These are phyloP conservation scores for Aureobasidium sp. DNA, from an alignment of 2,329 filamentous ascomycete genomes.

Conservation along the genomic window DNA sequence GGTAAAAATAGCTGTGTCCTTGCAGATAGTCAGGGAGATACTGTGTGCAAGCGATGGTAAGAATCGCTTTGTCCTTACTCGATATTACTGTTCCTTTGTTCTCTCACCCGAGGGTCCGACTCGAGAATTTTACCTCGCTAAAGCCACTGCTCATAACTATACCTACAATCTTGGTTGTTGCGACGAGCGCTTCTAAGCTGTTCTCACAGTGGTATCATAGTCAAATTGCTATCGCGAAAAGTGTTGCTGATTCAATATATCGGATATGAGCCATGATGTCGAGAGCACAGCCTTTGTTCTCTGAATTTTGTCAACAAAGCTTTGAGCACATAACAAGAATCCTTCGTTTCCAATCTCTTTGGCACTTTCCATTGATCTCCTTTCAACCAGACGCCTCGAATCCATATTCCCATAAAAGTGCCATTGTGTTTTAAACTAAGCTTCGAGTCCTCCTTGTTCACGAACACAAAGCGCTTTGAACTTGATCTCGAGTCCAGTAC, in stretches of 20 bases:
- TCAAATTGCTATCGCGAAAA: no score
- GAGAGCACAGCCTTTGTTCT: not conserved
- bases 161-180: not conserved
- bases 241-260: no score
- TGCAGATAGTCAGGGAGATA: no score
- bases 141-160: no score
- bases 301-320: not conserved
- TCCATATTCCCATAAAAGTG: not conserved
- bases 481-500: not conserved
- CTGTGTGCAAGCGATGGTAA: no score
- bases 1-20: no score
- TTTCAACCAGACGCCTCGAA: not conserved
- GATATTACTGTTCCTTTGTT: no score
- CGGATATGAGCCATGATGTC: no score
- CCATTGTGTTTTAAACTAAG: not conserved
- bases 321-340: no score
- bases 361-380: not conserved
- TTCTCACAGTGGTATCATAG: not conserved
- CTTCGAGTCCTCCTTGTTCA: not conserved
- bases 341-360: not conserved
- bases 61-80: no score
- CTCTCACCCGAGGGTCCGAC: no score
- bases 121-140: no score
- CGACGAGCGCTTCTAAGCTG: not conserved
- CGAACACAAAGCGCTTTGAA: not conserved